Conservation (phyloP, 2,329 filamentous ascomycete species). For the Microthyrium microscopicum region DNA sequence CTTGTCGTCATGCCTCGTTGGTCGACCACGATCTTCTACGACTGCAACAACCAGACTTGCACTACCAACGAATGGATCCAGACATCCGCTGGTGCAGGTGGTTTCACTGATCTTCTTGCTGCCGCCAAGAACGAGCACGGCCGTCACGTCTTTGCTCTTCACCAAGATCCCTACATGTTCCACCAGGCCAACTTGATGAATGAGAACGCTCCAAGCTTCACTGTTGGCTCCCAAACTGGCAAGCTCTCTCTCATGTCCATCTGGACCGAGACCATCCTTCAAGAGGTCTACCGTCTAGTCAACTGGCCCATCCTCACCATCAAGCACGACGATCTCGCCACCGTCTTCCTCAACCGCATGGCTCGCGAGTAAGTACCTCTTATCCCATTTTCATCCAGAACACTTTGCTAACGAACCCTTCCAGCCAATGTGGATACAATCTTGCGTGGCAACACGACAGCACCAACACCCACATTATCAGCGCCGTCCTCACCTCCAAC, state of each 20-base stretch:
- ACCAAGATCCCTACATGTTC: slow-evolving; percentile 44
- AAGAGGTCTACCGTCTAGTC: slow-evolving; percentile 35
- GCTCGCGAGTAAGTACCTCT: too few species aligned
- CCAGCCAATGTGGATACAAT: slow-evolving; percentile 31
- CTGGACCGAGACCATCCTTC: slow-evolving; percentile 37
- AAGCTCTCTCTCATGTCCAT: slow-evolving; percentile 38
- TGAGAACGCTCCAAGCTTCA: slow-evolving; percentile 27
- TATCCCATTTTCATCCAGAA: too few species aligned
- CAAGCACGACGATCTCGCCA: slow-evolving; percentile 39
- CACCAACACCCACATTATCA: slow-evolving; percentile 28
- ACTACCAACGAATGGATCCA: slow-evolving; percentile 43
- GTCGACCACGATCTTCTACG: slow-evolving; percentile 47
- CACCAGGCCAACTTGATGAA: slow-evolving; percentile 42
- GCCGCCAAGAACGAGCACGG: slow-evolving; percentile 35
- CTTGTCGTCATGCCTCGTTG: slow-evolving; percentile 41
- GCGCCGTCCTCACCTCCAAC: slow-evolving; percentile 28
- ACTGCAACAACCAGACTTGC: slow-evolving; percentile 40
- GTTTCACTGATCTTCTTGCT: slow-evolving; percentile 36
- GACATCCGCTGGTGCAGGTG: slow-evolving; percentile 37
- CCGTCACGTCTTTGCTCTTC: slow-evolving; percentile 38
- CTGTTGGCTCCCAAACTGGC: slow-evolving; percentile 34
- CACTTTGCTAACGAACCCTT: too few species aligned
- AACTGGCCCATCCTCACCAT: slow-evolving; percentile 37
- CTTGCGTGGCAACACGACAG: slow-evolving; percentile 29
- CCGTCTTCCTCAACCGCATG: slow-evolving; percentile 35